These are phyloP conservation scores for Lactarius quietus DNA, from an alignment of 768 basidiomycete species.

Conservation along the genomic window DNA sequence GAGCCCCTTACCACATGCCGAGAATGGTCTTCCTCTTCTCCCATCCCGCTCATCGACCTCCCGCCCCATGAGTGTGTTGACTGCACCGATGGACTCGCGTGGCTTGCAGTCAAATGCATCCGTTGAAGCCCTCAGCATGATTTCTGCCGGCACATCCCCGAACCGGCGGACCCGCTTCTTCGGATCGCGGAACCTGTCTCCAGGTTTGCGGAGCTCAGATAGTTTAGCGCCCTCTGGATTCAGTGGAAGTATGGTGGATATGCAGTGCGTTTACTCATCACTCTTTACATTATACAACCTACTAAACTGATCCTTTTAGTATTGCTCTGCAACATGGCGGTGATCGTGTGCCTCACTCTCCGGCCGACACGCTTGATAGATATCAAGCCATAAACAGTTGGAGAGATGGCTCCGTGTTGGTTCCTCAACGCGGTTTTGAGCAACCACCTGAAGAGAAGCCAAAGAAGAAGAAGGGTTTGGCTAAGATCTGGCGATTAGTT, in stretches of 20 bases:
- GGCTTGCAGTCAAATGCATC: conserved; percentile 74
- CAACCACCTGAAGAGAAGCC: conserved; percentile 39
- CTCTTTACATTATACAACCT: conserved; percentile 16
- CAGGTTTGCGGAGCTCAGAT: conserved; percentile 75
- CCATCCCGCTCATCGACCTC: conserved; percentile 33
- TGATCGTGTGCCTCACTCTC: conserved; percentile 27
- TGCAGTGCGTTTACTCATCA: conserved; percentile 64
- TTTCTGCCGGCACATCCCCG: conserved; percentile 52
- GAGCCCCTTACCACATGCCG: conserved; percentile 51
- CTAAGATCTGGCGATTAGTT: conserved; percentile 79
- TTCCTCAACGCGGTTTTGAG: conserved; percentile 21
- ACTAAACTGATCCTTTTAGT: conserved; percentile 37
- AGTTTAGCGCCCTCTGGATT: conserved; percentile 78
- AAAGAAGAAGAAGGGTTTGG: conserved; percentile 77
- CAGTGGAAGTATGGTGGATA: conserved; percentile 87
- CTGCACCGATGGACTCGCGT: conserved; percentile 48
- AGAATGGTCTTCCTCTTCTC: conserved; percentile 51
- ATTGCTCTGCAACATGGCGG: conserved; percentile 73
- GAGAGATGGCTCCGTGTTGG: conserved; percentile 10
- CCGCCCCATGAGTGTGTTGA: conserved; percentile 59
- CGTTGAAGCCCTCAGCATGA: conserved; percentile 73
- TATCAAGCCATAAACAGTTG: conserved; percentile 30
- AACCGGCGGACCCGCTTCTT: conserved; percentile 70
- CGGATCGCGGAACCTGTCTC: conserved; percentile 64
- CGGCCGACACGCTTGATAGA: conserved; percentile 7